A percentile compares a stretch with the other conserved stretches of the same genome.
Evolutionary conservation across 768 basidiomycete genomes (phyloP).

Genomic region (Glaciozyma martinii): DNA sequence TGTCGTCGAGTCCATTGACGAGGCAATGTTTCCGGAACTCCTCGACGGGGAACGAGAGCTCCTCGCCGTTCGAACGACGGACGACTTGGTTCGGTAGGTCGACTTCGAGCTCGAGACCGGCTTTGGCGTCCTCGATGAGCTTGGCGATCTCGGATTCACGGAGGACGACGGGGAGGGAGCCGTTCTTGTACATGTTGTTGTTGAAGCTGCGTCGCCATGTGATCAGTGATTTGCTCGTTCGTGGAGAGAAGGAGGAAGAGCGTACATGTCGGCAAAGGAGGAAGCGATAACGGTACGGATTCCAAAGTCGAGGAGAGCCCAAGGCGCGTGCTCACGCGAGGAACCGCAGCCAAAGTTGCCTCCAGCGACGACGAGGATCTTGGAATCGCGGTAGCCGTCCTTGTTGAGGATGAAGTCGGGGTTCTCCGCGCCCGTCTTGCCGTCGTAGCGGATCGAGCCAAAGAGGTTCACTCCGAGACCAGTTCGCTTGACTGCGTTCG

Average conservation of each 20-base stretch:
- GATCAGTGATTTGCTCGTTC: slow-evolving; percentile 42
- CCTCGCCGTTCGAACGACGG: slow-evolving; percentile 55
- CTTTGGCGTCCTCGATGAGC: slow-evolving; percentile 68
- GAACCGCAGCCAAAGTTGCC: slow-evolving; percentile 70
- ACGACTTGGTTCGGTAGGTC: slow-evolving; percentile 76
- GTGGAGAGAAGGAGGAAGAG: slow-evolving; percentile 45
- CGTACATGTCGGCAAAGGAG: slow-evolving; percentile 70
- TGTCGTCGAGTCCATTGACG: slow-evolving; percentile 92
- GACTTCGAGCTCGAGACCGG: slow-evolving; percentile 66
- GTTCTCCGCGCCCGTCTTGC: slow-evolving; percentile 59
- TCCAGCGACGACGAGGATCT: slow-evolving; percentile 73
- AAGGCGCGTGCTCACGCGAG: slow-evolving; percentile 79
- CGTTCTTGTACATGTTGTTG: slow-evolving; percentile 78
- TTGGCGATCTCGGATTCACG: slow-evolving; percentile 60
- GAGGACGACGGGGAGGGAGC: slow-evolving; percentile 71
- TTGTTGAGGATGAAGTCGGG: slow-evolving; percentile 80
- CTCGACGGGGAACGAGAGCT: slow-evolving; percentile 70
- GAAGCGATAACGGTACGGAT: slow-evolving; percentile 80
- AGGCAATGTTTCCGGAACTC: slow-evolving; percentile 87
- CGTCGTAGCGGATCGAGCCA: slow-evolving; percentile 67
- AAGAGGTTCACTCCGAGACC: slow-evolving; percentile 77
- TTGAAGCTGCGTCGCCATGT: slow-evolving; percentile 12
- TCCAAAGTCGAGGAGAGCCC: slow-evolving; percentile 63
- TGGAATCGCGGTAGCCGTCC: slow-evolving; percentile 62
- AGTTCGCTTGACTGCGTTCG: slow-evolving; percentile 66